phyloP scores from a whole-genome alignment of 495 filamentous ascomycete genomes.

The Aspergillus bertholletiae region DNA sequence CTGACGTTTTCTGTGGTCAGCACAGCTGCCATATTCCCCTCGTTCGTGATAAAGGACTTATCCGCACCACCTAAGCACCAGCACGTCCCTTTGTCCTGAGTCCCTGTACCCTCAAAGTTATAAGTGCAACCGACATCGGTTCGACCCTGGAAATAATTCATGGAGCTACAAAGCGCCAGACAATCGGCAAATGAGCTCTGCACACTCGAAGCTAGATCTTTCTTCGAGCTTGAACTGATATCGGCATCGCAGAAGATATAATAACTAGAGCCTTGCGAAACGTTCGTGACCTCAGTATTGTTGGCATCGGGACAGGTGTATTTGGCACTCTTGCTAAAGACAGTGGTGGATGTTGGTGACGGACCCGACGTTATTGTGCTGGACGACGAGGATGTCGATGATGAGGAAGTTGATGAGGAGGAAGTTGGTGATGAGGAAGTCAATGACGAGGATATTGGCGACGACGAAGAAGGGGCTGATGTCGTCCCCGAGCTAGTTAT shows the following conservation, averaged over 20 bases:
- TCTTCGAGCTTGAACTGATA: conserved; percentile 1
- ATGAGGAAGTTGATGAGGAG: not conserved
- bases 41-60: not conserved
- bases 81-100: conserved; percentile 10
- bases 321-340: not conserved
- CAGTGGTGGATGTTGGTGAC: not conserved
- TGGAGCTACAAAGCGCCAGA: conserved; percentile 9
- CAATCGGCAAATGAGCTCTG: conserved; percentile 4
- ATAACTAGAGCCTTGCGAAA: not conserved
- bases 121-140: conserved; percentile 9
- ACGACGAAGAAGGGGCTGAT: not conserved
- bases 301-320: conserved; percentile 6
- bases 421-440: no score
- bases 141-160: conserved; percentile 12
- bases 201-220: conserved; percentile 8
- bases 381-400: conserved; percentile 3
- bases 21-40: conserved; percentile 5
- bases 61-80: conserved; percentile 8
- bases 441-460: no score
- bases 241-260: conserved; percentile 12
- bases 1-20: not conserved
- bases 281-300: conserved; percentile 2
- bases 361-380: not conserved
- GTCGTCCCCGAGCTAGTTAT: not conserved
- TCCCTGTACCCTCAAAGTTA: conserved; percentile 10